Evolutionary conservation across 768 basidiomycete species (phyloP), one percentile per base, ranked within the genome.

Genomic region (Neoboletus subvelutipes): DNA sequence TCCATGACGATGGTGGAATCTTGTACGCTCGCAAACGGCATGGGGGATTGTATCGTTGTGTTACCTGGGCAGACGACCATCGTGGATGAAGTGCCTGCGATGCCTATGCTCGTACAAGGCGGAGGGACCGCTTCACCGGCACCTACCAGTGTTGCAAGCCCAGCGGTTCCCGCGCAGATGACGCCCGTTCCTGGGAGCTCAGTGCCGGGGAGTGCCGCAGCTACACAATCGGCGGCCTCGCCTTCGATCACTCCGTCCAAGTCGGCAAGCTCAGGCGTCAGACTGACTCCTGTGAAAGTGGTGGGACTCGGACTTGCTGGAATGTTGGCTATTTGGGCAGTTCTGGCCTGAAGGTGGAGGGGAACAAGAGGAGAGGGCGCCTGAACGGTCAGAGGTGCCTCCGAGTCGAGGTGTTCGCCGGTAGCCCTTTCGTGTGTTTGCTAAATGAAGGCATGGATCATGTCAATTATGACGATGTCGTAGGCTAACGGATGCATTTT

Each of bases 101-200:
- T 43, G 20, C 55, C 54, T 43, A 36, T 67, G 22, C 42, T 45
- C 20, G 62, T 64, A 42, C 54, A 54, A 41, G 56, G 58, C 2
- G 56, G 65, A 31, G 54, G 29, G 22, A 57, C 57, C 29, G 50
- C 15, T 42, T 43, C 42, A 20, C 28, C 47, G n/a, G 51, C 10
- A 12, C 24, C 20, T 34, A 31, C 49, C 7, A 20, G 26, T 9
- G 7, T 18, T 15, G 10, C 34, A 20, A 17, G 22, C 18, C 15
- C n/a, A 29, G 15, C 48, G 5, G 37, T 17, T 41, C 18, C 50
- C 4, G 15, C 18, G 8, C 52, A 28, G 24, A 53, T 52, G 26
- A 43, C 42, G n/a, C 20, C 50, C 5, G 45, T 26, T 0, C 33
- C 54, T 40, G 56, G 50, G 31, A 50, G 49, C 11, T 63, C 62